Evolutionary conservation across 2,329 filamentous ascomycete species (phyloP).

Genomic region (Epichloe amarillans): DNA sequence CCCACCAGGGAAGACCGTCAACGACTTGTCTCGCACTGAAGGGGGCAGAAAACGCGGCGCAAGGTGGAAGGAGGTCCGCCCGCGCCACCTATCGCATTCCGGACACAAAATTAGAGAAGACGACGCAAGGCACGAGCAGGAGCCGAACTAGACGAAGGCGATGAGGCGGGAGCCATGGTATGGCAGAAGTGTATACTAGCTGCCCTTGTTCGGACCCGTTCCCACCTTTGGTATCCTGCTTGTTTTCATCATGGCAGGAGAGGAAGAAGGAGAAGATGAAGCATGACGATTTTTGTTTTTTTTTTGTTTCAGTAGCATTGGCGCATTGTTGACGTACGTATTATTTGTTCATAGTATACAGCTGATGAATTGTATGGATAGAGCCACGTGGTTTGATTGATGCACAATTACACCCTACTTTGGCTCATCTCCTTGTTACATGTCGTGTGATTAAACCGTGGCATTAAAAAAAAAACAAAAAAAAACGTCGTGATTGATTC

Average conservation of each 20-base stretch:
- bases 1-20: background rate
- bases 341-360: constrained; percentile 7
- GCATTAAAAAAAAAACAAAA: too few relatives aligned
- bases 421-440: background rate
- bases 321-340: constrained; percentile 8
- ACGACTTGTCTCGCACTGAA: background rate
- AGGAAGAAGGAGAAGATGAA: background rate
- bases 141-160: background rate
- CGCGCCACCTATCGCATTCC: background rate
- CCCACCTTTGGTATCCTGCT: background rate
- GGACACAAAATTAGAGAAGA: constrained; percentile 1
- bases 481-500: too few relatives aligned
- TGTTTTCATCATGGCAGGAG: background rate
- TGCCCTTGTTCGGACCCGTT: background rate
- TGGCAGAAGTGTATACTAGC: background rate
- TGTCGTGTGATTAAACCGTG: too few relatives aligned
- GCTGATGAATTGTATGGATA: constrained; percentile 14
- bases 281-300: constrained; percentile 3
- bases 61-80: too few relatives aligned
- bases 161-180: background rate
- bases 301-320: constrained; percentile 8
- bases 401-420: background rate
- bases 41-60: background rate
- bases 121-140: background rate
- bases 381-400: constrained; percentile 12